A percentile compares a stretch with the other conserved stretches of the same genome.
These are phyloP conservation scores for Suillus lakei DNA, from an alignment of 768 basidiomycete species.

Conservation along the genomic window DNA sequence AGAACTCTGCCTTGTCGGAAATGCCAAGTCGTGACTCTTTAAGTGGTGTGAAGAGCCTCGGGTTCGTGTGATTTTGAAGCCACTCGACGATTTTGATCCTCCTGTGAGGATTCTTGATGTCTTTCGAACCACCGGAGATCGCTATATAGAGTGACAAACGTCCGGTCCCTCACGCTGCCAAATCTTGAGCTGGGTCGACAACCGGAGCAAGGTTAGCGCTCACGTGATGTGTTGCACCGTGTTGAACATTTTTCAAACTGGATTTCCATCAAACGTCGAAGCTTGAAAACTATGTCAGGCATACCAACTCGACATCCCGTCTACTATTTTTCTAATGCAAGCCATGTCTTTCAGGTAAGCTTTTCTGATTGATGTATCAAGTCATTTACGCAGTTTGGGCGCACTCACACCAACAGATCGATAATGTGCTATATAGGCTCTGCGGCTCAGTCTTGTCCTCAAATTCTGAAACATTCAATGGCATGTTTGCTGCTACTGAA, in stretches of 20 bases:
- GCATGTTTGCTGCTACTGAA: neutral
- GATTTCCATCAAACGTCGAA: too few relatives aligned
- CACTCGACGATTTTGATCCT: conserved; percentile 36
- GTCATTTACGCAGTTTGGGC: neutral
- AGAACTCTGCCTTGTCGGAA: too few relatives aligned
- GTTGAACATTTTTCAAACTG: too few relatives aligned
- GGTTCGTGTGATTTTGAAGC: conserved; percentile 40
- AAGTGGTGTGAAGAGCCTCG: too few relatives aligned
- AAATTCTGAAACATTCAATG: neutral
- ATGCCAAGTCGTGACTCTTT: too few relatives aligned
- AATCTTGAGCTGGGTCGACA: too few relatives aligned
- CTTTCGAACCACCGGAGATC: neutral
- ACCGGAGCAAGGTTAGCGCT: too few relatives aligned
- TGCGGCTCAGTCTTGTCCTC: neutral
- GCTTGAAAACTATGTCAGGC: neutral
- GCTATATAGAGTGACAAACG: too few relatives aligned
- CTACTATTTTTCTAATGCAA: neutral
- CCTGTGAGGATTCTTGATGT: conserved; percentile 15
- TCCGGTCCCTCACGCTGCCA: too few relatives aligned
- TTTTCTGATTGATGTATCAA: neutral
- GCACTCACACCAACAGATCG: neutral
- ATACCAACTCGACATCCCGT: neutral
- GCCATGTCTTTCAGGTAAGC: neutral
- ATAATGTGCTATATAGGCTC: neutral
- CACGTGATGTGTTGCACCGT: too few relatives aligned